Conservation (phyloP, 2,329 filamentous ascomycete species). For the Neofusicoccum parvum region DNA sequence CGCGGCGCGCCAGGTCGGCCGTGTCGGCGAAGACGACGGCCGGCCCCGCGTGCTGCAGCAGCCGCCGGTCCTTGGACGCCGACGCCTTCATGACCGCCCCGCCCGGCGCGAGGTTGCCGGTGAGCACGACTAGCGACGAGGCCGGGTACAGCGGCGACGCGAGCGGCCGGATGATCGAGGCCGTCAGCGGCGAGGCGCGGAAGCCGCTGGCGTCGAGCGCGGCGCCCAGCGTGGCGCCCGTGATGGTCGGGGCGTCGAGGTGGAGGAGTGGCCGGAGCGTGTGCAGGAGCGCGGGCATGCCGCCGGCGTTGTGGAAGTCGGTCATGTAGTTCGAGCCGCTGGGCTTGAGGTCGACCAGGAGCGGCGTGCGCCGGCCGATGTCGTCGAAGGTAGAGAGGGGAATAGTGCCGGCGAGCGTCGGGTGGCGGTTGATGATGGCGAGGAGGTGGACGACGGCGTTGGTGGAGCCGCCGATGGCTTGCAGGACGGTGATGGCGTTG, state of each 20-base stretch:
- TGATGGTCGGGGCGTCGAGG: constrained; percentile 75
- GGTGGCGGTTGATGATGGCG: constrained; percentile 54
- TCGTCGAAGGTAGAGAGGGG: constrained; percentile 77
- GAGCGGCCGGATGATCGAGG: constrained; percentile 76
- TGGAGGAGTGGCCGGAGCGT: constrained; percentile 77
- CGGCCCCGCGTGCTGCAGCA: constrained; percentile 73
- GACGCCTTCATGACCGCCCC: constrained; percentile 93
- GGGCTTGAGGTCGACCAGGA: constrained; percentile 80
- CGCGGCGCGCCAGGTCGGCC: constrained; percentile 69
- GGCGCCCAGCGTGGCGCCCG: constrained; percentile 75
- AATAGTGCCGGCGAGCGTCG: constrained; percentile 66
- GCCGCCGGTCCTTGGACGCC: constrained; percentile 73
- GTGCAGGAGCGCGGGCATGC: constrained; percentile 79
- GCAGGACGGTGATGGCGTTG: constrained; percentile 49
- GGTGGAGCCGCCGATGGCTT: constrained; percentile 49
- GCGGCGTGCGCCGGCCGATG: constrained; percentile 76
- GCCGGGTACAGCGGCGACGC: constrained; percentile 77
- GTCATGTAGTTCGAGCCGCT: constrained; percentile 85
- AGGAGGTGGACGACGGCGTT: constrained; percentile 49
- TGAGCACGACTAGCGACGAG: constrained; percentile 82
- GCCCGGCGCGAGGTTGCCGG: constrained; percentile 81
- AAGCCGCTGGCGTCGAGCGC: constrained; percentile 73
- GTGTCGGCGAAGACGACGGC: constrained; percentile 85
- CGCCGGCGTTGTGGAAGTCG: constrained; percentile 80
- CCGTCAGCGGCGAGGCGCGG: constrained; percentile 66